These are phyloP conservation scores for Yamadazyma triangularis DNA, from an alignment of 1,139 yeast species.

Conservation along the genomic window DNA sequence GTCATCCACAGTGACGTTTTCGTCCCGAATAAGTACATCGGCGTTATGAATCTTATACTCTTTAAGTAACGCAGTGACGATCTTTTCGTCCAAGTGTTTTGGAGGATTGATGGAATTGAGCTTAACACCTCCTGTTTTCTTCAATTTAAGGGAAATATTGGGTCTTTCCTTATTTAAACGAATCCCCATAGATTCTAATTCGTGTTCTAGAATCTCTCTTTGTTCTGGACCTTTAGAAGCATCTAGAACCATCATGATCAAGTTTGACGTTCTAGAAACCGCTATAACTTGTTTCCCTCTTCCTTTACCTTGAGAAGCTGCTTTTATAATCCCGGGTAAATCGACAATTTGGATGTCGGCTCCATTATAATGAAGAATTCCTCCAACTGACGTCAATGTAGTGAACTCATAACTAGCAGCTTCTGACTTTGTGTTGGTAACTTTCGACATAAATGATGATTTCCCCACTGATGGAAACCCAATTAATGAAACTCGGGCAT, in stretches of 20 bases:
- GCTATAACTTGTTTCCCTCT: constrained; percentile 97
- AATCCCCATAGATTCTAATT: constrained; percentile 91
- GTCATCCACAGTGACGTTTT: constrained; percentile 85
- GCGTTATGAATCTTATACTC: constrained; percentile 93
- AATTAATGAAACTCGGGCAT: constrained; percentile 90
- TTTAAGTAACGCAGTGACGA: constrained; percentile 69
- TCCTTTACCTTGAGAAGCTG: constrained; percentile 97
- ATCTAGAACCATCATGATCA: constrained; percentile 89
- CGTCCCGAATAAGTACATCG: constrained; percentile 86
- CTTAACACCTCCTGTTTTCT: constrained; percentile 90
- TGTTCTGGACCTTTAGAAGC: constrained; percentile 93
- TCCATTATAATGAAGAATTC: constrained; percentile 89
- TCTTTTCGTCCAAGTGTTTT: constrained; percentile 72
- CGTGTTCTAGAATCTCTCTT: constrained; percentile 78
- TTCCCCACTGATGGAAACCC: constrained; percentile 99
- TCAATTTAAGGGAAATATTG: constrained; percentile 70
- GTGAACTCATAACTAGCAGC: constrained; percentile 95
- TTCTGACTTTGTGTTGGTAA: constrained; percentile 90
- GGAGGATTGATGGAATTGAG: constrained; percentile 80
- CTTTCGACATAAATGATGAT: constrained; percentile 79
- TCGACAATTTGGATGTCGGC: constrained; percentile 96
- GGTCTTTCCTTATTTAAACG: constrained; percentile 80
- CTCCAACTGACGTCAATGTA: constrained; percentile 94
- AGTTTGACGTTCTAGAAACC: constrained; percentile 91
- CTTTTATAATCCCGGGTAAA: constrained; percentile 94